phyloP scores from a whole-genome alignment of 129 eudicot species.

The Daucus carota region DH1_v3.0 NC_030381.2:45890501-45891000 shows the following conservation, averaged over 20 bases:
- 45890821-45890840: background rate
- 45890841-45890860: background rate
- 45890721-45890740: background rate
- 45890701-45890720: conserved; percentile 30
- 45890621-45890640: conserved; percentile 73
- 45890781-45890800: background rate
- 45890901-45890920: conserved; percentile 47
- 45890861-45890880: background rate
- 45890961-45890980: conserved; percentile 88
- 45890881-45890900: background rate
- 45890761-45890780: background rate
- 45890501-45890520: background rate
- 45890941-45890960: conserved; percentile 80
- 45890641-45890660: conserved; percentile 78
- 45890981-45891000: conserved; percentile 86
- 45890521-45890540: background rate
- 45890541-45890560: conserved; percentile 1
- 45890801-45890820: background rate
- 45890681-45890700: conserved; percentile 81
- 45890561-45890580: conserved; percentile 66
- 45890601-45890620: conserved; percentile 83
- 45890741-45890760: background rate
- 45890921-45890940: conserved; percentile 86
- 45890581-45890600: conserved; percentile 89
- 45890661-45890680: conserved; percentile 97